Evolutionary conservation across 148 eudicot species (phyloP), one percentile per base, ranked within the genome.

Genomic region (Nepenthes gracilis): DNA sequence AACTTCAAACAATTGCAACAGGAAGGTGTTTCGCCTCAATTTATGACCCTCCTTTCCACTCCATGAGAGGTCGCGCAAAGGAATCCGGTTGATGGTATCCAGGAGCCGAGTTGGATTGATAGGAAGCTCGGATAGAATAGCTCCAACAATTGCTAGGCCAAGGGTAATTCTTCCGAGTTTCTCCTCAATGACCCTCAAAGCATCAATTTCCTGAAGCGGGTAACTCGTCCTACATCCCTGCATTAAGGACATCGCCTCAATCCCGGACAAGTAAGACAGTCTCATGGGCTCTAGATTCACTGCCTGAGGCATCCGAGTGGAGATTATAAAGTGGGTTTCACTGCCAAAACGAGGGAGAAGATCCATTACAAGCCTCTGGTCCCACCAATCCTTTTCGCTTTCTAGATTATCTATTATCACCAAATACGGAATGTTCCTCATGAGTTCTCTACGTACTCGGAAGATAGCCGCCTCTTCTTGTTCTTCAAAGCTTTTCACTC

Each of bases 341-440:
- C 97, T 80, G 2, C 99, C 97, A 58, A 94, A 94, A 11, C 99
- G 88, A 40, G 97, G 99, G 61, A 94, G 87, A 60, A 89, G 86
- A 73, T 94, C 99, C 92, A 94, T 94, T 53, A 94, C 57, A 5
- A 81, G 95, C 63, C 81, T 83, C 69, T 83, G 95, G 55, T 94
- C 95, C 97, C 97, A 94, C 99, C 97, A 94, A 61, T 89, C 99
- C 73, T 86, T 86, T 66, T 94, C 99, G 43, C 78, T 83, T 78
- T 86, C 99, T 54, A 94, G 78, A 62, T 94, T 94, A 67, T 94
- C 99, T 11, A 94, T 89, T 51, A 89, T 76, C 12, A 94, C 83
- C 73, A 94, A 49, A 75, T 82, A 93, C 0, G 99, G 97, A 52
- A 89, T 79, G 67, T 84, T 86, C 63, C 95, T 75, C 97, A 84